phyloP scores from a whole-genome alignment of 768 basidiomycete genomes.

The Glaciozyma antarctica region DNA sequence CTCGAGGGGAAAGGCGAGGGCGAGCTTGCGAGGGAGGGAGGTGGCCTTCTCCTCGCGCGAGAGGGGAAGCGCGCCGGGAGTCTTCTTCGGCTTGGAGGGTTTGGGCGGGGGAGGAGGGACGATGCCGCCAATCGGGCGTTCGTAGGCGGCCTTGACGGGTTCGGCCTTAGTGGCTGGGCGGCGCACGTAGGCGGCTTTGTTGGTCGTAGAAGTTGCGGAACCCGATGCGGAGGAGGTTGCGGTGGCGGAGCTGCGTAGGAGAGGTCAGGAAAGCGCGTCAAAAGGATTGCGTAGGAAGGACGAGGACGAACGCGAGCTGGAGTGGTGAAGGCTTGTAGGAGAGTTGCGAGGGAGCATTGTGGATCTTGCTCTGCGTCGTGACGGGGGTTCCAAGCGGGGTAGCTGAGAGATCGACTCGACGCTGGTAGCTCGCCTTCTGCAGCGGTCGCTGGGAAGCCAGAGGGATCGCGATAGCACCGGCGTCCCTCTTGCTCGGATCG shows the following conservation, averaged over 20 bases:
- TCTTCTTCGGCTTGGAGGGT: not conserved
- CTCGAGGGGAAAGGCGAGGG: not conserved
- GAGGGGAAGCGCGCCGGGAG: constrained; percentile 17
- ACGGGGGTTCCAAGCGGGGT: not conserved
- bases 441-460: not conserved
- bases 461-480: not conserved
- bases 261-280: not conserved
- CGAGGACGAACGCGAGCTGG: not conserved
- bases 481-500: not conserved
- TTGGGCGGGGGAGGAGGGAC: not conserved
- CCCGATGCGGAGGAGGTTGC: not conserved
- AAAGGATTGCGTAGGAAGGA: not conserved
- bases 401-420: not conserved
- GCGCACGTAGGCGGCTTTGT: constrained; percentile 23
- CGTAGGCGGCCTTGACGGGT: constrained; percentile 15
- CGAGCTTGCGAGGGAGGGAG: not conserved
- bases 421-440: constrained; percentile 14
- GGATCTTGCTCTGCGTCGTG: not conserved
- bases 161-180: not conserved
- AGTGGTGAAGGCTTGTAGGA: constrained; percentile 7
- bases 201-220: not conserved
- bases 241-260: not conserved
- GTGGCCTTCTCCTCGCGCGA: constrained; percentile 43
- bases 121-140: not conserved
- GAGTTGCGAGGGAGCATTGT: not conserved